A percentile compares a stretch with the other conserved stretches of the same genome.
Conservation (phyloP, 2,329 filamentous ascomycete genomes). For the Neoscytalidium dimidiatum region DNA sequence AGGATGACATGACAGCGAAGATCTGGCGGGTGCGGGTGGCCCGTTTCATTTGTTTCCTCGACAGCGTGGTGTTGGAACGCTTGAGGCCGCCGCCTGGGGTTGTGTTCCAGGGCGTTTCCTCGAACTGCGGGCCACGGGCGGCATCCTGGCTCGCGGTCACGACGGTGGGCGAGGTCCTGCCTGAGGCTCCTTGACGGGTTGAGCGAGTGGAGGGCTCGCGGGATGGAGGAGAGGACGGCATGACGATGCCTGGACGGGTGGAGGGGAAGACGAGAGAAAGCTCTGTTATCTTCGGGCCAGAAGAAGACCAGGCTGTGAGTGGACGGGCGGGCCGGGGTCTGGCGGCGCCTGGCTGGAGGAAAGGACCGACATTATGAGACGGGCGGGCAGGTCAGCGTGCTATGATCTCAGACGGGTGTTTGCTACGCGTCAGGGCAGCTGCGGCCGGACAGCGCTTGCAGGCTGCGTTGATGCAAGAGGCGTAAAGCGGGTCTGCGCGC, state of each 20-base stretch:
- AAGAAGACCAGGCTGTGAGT: conserved; percentile 1
- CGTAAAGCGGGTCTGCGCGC: conserved; percentile 7
- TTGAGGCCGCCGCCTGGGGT: conserved; percentile 8
- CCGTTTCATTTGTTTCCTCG: conserved; percentile 39
- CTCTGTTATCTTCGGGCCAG: conserved; percentile 2
- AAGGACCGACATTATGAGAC: conserved; percentile 21
- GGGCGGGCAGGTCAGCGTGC: conserved; percentile 13
- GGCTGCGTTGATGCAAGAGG: conserved; percentile 20
- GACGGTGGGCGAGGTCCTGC: conserved; percentile 4
- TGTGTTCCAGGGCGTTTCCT: conserved; percentile 17
- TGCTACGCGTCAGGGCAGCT: conserved; percentile 15
- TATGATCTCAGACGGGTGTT: conserved; percentile 13
- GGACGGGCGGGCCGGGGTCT: background rate
- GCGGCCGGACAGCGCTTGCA: conserved; percentile 13
- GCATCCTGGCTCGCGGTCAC: background rate
- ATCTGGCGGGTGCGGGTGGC: conserved; percentile 54
- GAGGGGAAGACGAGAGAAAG: background rate
- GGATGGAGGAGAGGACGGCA: conserved; percentile 9
- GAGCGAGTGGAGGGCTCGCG: conserved; percentile 4
- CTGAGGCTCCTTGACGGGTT: background rate
- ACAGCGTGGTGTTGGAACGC: conserved; percentile 25
- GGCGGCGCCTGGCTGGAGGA: background rate
- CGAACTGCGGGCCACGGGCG: background rate
- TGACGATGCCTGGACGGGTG: background rate
- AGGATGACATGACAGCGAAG: conserved; percentile 65